Evolutionary conservation across 352 stramenopile genomes (phyloP).

Genomic region (Albugo laibachii): DNA sequence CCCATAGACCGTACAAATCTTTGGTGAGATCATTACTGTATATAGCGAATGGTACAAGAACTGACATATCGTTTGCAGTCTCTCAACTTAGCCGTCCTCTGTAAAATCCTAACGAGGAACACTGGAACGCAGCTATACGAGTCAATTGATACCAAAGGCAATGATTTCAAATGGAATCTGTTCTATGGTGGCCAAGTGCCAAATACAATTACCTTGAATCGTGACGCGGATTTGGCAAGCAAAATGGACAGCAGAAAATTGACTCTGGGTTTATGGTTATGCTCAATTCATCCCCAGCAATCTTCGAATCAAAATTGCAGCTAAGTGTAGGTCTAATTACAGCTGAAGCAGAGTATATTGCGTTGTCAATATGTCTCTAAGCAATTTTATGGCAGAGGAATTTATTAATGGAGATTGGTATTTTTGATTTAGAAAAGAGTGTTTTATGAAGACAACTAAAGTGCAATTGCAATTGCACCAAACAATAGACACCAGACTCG

Average conservation of each 20-base stretch:
- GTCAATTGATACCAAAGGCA: neutral
- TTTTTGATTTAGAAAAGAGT: too few relatives aligned
- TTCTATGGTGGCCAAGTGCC: neutral
- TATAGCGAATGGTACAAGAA: neutral
- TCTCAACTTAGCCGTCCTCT: neutral
- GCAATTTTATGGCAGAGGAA: neutral
- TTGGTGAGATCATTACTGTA: neutral
- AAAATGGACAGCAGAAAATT: neutral
- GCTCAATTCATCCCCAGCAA: neutral
- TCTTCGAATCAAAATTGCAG: neutral
- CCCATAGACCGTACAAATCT: neutral
- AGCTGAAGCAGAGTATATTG: neutral
- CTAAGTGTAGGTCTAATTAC: neutral
- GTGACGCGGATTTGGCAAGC: neutral
- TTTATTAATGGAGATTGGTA: too few relatives aligned
- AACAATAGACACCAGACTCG: too few relatives aligned
- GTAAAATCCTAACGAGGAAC: neutral
- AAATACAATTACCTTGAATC: neutral
- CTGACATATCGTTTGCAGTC: neutral
- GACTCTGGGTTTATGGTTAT: neutral
- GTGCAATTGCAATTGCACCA: too few relatives aligned
- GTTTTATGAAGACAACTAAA: too few relatives aligned
- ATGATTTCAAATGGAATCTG: too few relatives aligned
- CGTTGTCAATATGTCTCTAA: neutral
- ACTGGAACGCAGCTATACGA: neutral